These are phyloP conservation scores for Colletotrichum tamarilloi DNA, from an alignment of 2,329 filamentous ascomycete species.

Conservation along the genomic window DNA sequence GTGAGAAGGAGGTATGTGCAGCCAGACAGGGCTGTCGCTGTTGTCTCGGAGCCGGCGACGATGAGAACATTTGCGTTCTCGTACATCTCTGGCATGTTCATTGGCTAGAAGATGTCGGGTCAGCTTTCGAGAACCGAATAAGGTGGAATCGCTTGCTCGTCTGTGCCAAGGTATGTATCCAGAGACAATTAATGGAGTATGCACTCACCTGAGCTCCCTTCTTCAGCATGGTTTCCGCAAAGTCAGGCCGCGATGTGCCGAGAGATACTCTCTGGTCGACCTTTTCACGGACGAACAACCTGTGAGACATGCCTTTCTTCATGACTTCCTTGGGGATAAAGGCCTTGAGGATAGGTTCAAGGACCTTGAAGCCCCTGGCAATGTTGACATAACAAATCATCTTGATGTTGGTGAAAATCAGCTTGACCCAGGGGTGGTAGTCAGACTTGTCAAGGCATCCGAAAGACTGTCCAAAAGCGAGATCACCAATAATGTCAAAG, in stretches of 20 bases:
- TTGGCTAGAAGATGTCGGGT: constrained; percentile 8
- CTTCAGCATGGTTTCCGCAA: constrained; percentile 36
- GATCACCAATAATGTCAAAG: constrained; percentile 46
- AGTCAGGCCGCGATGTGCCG: constrained; percentile 34
- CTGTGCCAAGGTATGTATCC: not conserved
- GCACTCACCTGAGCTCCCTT: constrained; percentile 28
- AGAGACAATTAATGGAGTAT: too few relatives aligned
- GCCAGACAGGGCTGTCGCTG: constrained; percentile 45
- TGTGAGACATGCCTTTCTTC: constrained; percentile 1
- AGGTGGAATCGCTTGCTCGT: too few relatives aligned
- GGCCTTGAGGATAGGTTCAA: constrained; percentile 9
- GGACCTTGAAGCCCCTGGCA: not conserved
- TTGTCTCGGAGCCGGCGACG: constrained; percentile 50
- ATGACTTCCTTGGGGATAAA: constrained; percentile 13
- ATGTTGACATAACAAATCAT: not conserved
- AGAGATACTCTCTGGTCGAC: constrained; percentile 30
- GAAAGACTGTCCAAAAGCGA: constrained; percentile 45
- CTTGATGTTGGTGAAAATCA: constrained; percentile 38
- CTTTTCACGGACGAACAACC: constrained; percentile 8
- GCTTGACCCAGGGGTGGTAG: constrained; percentile 30
- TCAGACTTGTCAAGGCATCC: constrained; percentile 39
- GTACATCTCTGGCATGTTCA: constrained; percentile 34
- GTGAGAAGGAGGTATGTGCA: constrained; percentile 43
- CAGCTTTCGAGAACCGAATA: not conserved
- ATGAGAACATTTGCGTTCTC: constrained; percentile 40